Conservation (phyloP, 2,329 filamentous ascomycete species). For the Fusarium algeriense region DNA sequence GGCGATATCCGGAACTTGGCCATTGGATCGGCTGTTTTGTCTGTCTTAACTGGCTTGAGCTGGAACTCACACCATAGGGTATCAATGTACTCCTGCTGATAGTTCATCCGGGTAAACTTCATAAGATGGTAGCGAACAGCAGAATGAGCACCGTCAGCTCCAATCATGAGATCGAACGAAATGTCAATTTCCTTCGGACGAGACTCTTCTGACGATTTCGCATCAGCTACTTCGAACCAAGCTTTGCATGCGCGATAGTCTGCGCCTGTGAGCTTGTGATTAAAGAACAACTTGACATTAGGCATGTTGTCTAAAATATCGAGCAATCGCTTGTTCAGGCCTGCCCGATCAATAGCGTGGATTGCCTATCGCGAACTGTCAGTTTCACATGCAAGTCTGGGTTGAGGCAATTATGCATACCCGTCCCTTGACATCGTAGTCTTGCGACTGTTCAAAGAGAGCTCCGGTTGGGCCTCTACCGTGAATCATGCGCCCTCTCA, state of each 20-base stretch:
- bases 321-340: conserved; percentile 84
- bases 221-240: conserved; percentile 80
- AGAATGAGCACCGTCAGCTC: conserved; percentile 95
- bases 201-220: conserved; percentile 51
- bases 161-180: conserved; percentile 91
- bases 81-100: conserved; percentile 94
- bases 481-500: conserved; percentile 98
- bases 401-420: conserved; percentile 62
- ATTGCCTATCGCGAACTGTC: conserved; percentile 71
- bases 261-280: conserved; percentile 91
- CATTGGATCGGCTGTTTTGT: conserved; percentile 47
- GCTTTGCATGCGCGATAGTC: conserved; percentile 84
- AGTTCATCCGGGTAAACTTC: conserved; percentile 93
- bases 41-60: conserved; percentile 68
- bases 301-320: conserved; percentile 85
- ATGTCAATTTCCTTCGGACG: conserved; percentile 82
- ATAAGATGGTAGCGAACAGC: conserved; percentile 92
- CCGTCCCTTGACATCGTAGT: conserved; percentile 89
- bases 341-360: conserved; percentile 85
- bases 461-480: conserved; percentile 72
- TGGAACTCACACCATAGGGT: conserved; percentile 97
- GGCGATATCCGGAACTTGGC: conserved; percentile 82
- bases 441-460: conserved; percentile 84
- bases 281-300: conserved; percentile 93
- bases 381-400: conserved; percentile 1